These are phyloP conservation scores for Wickerhamomyces rabaulensis DNA, from an alignment of 805 yeast species.

Conservation along the genomic window DNA sequence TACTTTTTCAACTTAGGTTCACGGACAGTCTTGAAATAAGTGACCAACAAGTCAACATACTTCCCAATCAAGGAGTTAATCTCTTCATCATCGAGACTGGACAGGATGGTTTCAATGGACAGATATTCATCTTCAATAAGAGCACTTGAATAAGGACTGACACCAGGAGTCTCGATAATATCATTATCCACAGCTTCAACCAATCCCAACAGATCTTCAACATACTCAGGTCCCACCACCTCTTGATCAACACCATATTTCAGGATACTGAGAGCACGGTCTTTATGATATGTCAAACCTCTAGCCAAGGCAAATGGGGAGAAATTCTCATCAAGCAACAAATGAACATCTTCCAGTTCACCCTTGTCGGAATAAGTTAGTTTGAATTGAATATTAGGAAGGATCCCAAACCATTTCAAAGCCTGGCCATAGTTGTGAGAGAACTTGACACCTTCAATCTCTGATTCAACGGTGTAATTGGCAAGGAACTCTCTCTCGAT, in stretches of 20 bases:
- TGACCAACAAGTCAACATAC: constrained; percentile 15
- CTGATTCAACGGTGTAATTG: constrained; percentile 5
- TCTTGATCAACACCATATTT: constrained; percentile 7
- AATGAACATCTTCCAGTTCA: constrained; percentile 12
- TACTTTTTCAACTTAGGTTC: constrained; percentile 2
- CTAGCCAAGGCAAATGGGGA: constrained; percentile 28
- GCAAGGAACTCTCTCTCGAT: constrained; percentile 22
- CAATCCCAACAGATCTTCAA: constrained; percentile 10
- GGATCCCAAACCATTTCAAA: constrained; percentile 32
- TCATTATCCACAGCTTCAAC: constrained; percentile 19
- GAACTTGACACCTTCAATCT: constrained; percentile 5
- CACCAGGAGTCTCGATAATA: constrained; percentile 15
- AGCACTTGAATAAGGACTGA: constrained; percentile 16
- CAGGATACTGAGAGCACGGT: constrained; percentile 16
- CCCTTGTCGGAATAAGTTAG: constrained; percentile 18
- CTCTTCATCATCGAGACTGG: constrained; percentile 11
- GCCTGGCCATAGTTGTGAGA: constrained; percentile 21
- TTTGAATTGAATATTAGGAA: constrained; percentile 36
- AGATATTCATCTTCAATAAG: constrained; percentile 11
- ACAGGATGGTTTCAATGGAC: constrained; percentile 5
- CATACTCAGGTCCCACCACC: constrained; percentile 7
- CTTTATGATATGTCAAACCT: constrained; percentile 15
- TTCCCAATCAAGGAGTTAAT: constrained; percentile 16
- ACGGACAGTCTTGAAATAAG: constrained; percentile 11
- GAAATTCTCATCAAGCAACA: constrained; percentile 28